Percentiles rank a stretch among this genome's conserved stretches.
Conservation (phyloP, 2,329 filamentous ascomycete genomes). For the Trichoderma harzianum region DNA sequence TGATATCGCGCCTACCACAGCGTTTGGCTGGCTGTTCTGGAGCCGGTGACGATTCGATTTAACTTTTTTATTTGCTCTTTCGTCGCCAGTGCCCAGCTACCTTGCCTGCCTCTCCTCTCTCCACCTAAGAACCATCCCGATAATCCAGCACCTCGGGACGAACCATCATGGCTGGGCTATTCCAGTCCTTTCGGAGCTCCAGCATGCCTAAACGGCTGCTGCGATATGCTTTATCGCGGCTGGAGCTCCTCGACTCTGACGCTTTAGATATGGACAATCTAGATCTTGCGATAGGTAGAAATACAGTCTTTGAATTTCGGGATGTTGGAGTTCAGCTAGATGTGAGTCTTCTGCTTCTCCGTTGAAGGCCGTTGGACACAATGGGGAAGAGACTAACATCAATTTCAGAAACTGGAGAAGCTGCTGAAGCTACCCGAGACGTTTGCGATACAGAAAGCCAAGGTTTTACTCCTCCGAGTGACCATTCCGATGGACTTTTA, state of each 20-base stretch:
- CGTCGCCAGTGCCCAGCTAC: not conserved
- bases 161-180: slow-evolving; percentile 64
- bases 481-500: slow-evolving; percentile 87
- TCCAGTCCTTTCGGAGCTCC: slow-evolving; percentile 62
- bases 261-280: slow-evolving; percentile 81
- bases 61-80: not conserved
- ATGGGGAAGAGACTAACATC: slow-evolving; percentile 8
- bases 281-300: slow-evolving; percentile 77
- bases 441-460: slow-evolving; percentile 69
- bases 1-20: slow-evolving; percentile 24
- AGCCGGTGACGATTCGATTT: slow-evolving; percentile 17
- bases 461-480: slow-evolving; percentile 71
- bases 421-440: slow-evolving; percentile 71
- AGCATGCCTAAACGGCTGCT: slow-evolving; percentile 87
- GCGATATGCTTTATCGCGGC: slow-evolving; percentile 75
- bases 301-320: slow-evolving; percentile 78
- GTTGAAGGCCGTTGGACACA: slow-evolving; percentile 22
- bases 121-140: not conserved
- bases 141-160: not conserved
- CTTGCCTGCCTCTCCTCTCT: not conserved
- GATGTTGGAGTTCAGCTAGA: slow-evolving; percentile 79
- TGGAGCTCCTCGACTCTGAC: slow-evolving; percentile 86
- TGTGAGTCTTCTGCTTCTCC: slow-evolving; percentile 42
- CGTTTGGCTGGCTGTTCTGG: slow-evolving; percentile 4
- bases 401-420: slow-evolving; percentile 68